These are phyloP conservation scores for Quercus gilva DNA, from an alignment of 306 rosid species.

Conservation along the genomic window DNA sequence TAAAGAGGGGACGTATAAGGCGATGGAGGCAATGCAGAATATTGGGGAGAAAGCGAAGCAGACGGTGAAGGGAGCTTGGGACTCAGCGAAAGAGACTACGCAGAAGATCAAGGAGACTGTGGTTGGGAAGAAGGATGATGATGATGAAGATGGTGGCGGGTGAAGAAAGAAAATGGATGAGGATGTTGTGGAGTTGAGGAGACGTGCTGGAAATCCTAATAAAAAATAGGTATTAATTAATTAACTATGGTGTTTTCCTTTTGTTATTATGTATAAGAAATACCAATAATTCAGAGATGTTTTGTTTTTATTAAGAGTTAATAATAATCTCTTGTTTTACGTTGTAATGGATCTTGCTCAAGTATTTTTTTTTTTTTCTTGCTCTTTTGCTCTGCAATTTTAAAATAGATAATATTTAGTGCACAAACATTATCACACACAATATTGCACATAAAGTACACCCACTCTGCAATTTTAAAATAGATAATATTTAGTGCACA, in stretches of 20 bases:
- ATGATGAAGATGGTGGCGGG: conserved; percentile 7
- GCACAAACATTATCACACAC: no score
- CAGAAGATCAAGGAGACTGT: conserved; percentile 60
- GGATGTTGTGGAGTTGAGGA: conserved; percentile 28
- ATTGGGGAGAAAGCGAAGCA: conserved; percentile 44
- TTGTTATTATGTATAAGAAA: not conserved
- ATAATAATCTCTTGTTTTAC: not conserved
- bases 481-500: no score
- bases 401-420: no score
- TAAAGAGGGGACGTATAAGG: conserved; percentile 5
- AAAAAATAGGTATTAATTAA: conserved; percentile 4
- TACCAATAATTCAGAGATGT: not conserved
- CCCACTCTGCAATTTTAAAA: no score
- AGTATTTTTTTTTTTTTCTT: no score
- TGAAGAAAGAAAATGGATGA: conserved; percentile 26
- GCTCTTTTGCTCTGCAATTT: no score
- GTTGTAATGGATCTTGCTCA: no score
- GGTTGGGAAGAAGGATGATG: conserved; percentile 46
- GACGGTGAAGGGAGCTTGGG: conserved; percentile 34
- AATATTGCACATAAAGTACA: no score
- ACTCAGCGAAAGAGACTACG: conserved; percentile 35
- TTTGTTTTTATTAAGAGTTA: not conserved
- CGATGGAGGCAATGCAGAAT: conserved; percentile 21
- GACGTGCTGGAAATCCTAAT: conserved; percentile 27
- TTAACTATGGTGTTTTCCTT: not conserved